Base-by-base conservation (phyloP, 352 stramenopile species). In the Peronospora tabacina region DNA sequence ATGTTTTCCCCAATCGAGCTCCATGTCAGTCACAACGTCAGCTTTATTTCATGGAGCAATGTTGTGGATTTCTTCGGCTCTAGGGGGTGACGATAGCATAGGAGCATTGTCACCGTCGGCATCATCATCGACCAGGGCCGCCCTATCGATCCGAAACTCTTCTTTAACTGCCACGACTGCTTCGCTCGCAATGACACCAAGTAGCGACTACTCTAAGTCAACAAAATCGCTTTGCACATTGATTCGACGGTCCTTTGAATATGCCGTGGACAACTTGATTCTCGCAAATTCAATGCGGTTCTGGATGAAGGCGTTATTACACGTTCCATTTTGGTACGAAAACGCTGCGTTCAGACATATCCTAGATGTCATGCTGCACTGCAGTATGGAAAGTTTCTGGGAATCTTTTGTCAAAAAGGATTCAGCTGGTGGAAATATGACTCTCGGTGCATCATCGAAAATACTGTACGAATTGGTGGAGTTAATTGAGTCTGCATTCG, bases 321-420 rank as follows among this genome's bases (percentile, higher is more conserved):
- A 83, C 48, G 76, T 89, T 11, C 81, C 81, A 4, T 85, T 82
- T 36, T 91, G 81, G 81, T 85, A 79, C 49, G 78, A 91, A 50
- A 82, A 86, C 45, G 62, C 70, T 17, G 74, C 65, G 0, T 75
- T 91, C 29, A 72, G 81, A 8, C 65, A 86, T 51, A 46, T 89
- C 2, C 26, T 88, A 13, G 78, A 91, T 44, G 64, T 80, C n/a
- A 55, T 91, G 11, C 22, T 87, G 8, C 69, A 67, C 8, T 87
- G 77, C 48, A 83, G 66, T 43, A 88, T 86, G 72, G 69, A 66
- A 19, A 58, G 52, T 30, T 68, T 28, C 5, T 63, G 58, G 39
- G 39, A 62, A 19, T 24, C 35, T 1, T 40, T n/a, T 12, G 24
- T 24, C n/a, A 10, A 17, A 20, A 45, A 52, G 16, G 34, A 19